phyloP scores from a whole-genome alignment of 768 basidiomycete species.

The Grammothele lineata region DNA sequence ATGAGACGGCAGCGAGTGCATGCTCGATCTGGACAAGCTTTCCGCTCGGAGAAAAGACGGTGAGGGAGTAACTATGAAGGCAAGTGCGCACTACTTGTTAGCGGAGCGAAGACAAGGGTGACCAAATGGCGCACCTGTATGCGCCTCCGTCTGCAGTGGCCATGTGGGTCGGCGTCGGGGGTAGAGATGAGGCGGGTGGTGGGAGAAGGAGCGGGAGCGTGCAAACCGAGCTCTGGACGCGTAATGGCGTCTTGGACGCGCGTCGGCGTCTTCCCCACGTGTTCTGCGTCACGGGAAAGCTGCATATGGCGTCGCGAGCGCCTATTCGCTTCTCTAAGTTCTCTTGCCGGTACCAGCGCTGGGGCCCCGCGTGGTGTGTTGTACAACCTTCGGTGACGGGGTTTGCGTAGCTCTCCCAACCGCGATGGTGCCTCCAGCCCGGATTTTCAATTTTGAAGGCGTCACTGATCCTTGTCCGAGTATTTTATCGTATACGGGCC shows the following conservation, averaged over 20 bases:
- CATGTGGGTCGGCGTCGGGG: slow-evolving; percentile 39
- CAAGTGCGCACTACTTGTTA: slow-evolving; percentile 9
- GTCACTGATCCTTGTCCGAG: too few species aligned
- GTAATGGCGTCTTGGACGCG: slow-evolving; percentile 18
- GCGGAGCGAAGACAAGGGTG: background rate
- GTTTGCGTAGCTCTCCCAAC: too few species aligned
- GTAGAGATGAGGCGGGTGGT: background rate
- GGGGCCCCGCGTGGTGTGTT: too few species aligned
- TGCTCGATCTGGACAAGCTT: slow-evolving; percentile 99
- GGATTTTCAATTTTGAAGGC: too few species aligned
- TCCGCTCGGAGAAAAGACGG: slow-evolving; percentile 98
- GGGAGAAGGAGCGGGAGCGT: background rate
- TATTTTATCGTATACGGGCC: too few species aligned
- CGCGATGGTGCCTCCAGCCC: too few species aligned
- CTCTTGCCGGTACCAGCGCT: too few species aligned
- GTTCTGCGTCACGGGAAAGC: background rate
- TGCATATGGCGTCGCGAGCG: too few species aligned
- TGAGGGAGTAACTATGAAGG: slow-evolving; percentile 94
- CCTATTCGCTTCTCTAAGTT: too few species aligned
- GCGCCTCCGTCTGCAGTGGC: slow-evolving; percentile 62
- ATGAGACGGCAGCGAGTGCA: slow-evolving; percentile 92
- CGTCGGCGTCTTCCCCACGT: slow-evolving; percentile 14
- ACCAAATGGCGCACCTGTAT: slow-evolving; percentile 28
- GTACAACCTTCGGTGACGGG: too few species aligned
- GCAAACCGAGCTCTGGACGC: slow-evolving; percentile 14